phyloP scores from a whole-genome alignment of 2,329 filamentous ascomycete species.

The Alternaria ventricosa region DNA sequence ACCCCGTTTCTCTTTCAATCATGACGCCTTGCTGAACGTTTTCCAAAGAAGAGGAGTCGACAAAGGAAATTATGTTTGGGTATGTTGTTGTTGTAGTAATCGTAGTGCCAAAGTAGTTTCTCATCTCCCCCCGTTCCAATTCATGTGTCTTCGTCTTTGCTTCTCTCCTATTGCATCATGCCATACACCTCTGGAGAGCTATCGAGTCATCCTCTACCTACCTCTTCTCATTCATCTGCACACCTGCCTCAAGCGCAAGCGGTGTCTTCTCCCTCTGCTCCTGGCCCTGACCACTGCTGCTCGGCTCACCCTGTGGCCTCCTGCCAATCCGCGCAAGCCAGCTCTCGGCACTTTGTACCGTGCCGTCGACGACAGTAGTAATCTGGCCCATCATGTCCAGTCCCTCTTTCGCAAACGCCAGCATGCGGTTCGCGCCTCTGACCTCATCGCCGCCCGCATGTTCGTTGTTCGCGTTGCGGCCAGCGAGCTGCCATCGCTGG shows the following conservation, averaged over 20 bases:
- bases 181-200: not conserved
- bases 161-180: too few species aligned
- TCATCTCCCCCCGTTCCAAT: not conserved
- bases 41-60: not conserved
- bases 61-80: not conserved
- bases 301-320: slow-evolving; percentile 17
- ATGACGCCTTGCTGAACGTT: slow-evolving; percentile 2
- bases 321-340: slow-evolving; percentile 82
- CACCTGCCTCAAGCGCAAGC: slow-evolving; percentile 11
- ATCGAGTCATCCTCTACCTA: not conserved
- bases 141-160: not conserved
- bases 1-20: not conserved
- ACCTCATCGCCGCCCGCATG: slow-evolving; percentile 50
- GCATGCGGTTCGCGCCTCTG: slow-evolving; percentile 72
- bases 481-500: slow-evolving; percentile 79
- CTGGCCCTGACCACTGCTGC: not conserved
- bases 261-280: slow-evolving; percentile 22
- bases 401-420: slow-evolving; percentile 87
- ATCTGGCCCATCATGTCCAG: slow-evolving; percentile 95
- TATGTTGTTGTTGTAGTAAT: not conserved
- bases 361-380: slow-evolving; percentile 84
- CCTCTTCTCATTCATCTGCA: slow-evolving; percentile 9
- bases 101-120: not conserved
- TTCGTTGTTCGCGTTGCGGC: slow-evolving; percentile 50
- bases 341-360: slow-evolving; percentile 85